Base-by-base conservation (phyloP, 2,329 filamentous ascomycete species). In the Epichloe festucae region DNA sequence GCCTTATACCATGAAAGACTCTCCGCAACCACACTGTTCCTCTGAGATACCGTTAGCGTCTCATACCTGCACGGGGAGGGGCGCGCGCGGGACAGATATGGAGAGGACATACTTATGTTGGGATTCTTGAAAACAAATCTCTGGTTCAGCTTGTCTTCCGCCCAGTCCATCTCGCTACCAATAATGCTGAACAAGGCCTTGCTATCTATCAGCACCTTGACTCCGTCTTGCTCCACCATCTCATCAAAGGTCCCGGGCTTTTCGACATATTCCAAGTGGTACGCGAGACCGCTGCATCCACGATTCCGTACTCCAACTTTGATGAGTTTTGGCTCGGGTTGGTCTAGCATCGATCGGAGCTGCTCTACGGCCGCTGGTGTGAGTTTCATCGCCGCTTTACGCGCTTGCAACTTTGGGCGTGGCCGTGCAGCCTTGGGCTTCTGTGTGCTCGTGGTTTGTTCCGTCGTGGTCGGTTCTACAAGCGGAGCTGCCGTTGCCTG, bases 81-180 rank as follows among this genome's bases (percentile, higher is more conserved):
- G 21, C 39, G 2, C 27, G 2, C 23, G 17, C 2, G 31, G 4
- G 2, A 8, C 7, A 3, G 14, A 7, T 2, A 23, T 8, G 3
- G 11, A 14, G 4, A 49, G 23, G n/a, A 83, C 90, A 80, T 73
- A 95, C 90, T 98, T 65, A 97, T 97, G 64, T 98, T 98, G 2
- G 93, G 93, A 67, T 98, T 98, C 65, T 81, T 84, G 71, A 98
- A 98, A 48, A 95, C 83, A 68, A 98, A 98, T 57, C 87, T 78
- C 68, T 90, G 80, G 66, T 85, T 95, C 57, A 98, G 72, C 73
- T 95, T 95, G 62, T 97, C 93, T 70, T 97, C 90, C 11, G 91
- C 77, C 90, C 91, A 98, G 65, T 98, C 93, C 93, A 98, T 98
- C 71, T 97, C 91, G 64, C 87, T 95, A 5, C 93, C 93, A 61